Percentiles rank a stretch among this genome's conserved stretches.
phyloP scores from a whole-genome alignment of 2,329 filamentous ascomycete species.

The Dactylonectria estremocensis region DNA sequence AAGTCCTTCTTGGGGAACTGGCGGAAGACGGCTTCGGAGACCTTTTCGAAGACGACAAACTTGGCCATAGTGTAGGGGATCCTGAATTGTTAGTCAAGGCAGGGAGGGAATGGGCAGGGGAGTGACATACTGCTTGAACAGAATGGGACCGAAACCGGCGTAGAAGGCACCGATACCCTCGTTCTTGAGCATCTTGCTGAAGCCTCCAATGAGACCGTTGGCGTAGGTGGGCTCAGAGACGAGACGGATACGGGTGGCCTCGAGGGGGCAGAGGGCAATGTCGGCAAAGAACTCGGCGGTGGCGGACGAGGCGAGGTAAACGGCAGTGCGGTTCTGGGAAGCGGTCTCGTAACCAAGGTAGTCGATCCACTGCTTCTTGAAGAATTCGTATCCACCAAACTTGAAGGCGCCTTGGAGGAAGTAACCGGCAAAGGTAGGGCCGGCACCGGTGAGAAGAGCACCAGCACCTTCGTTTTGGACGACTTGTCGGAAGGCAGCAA shows the following conservation, averaged over 20 bases:
- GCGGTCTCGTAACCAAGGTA: constrained; percentile 83
- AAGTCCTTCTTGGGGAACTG: constrained; percentile 79
- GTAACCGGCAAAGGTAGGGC: constrained; percentile 90
- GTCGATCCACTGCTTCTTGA: constrained; percentile 94
- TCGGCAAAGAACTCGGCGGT: constrained; percentile 80
- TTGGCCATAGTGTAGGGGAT: constrained; percentile 96
- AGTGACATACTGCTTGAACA: constrained; percentile 69
- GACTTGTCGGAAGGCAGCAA: constrained; percentile 90
- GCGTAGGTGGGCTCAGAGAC: constrained; percentile 91
- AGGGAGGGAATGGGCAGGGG: background rate
- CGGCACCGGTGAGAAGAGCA: constrained; percentile 88
- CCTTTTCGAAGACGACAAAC: constrained; percentile 95
- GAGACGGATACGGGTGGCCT: constrained; percentile 94
- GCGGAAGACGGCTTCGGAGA: constrained; percentile 80
- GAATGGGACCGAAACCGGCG: constrained; percentile 89
- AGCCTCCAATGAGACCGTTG: constrained; percentile 83
- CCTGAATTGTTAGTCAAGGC: constrained; percentile 60
- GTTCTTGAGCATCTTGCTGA: constrained; percentile 85
- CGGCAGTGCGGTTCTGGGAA: constrained; percentile 82
- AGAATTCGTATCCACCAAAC: constrained; percentile 96
- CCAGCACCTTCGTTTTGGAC: constrained; percentile 87
- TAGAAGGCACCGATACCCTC: constrained; percentile 92
- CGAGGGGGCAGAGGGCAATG: constrained; percentile 90
- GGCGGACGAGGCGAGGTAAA: constrained; percentile 82
- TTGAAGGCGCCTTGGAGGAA: constrained; percentile 96